These are phyloP conservation scores for Macrocystidia cucumis DNA, from an alignment of 1,284 basidiomycete genomes.

Conservation along the genomic window DNA sequence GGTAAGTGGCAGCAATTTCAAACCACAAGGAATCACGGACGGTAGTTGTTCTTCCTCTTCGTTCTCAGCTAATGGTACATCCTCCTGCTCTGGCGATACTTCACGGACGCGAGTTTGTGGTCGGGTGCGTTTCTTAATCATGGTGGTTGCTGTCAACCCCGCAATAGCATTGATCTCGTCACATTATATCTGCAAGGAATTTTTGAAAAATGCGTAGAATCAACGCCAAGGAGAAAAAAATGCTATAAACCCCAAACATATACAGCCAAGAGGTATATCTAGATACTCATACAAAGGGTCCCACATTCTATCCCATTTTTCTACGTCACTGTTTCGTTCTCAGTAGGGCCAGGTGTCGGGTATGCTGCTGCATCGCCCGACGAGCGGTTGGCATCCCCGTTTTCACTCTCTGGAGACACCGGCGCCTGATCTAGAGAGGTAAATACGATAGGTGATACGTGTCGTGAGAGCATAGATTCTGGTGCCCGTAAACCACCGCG, in stretches of 20 bases:
- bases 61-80: constrained; percentile 21
- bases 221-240: no score
- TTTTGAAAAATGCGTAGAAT: no score
- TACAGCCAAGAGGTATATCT: background rate
- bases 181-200: no score
- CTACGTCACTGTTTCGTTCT: constrained; percentile 26
- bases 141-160: constrained; percentile 13
- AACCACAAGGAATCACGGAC: constrained; percentile 31
- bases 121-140: constrained; percentile 61
- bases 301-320: constrained; percentile 7
- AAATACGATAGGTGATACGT: constrained; percentile 26
- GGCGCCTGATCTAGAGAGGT: constrained; percentile 10
- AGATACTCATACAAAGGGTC: no score
- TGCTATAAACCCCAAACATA: no score
- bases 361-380: constrained; percentile 21
- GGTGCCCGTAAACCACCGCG: constrained; percentile 53
- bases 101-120: constrained; percentile 46
- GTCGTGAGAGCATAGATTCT: constrained; percentile 44
- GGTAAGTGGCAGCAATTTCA: constrained; percentile 4
- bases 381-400: constrained; percentile 9
- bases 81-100: constrained; percentile 32
- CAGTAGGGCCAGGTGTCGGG: constrained; percentile 30
- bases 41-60: constrained; percentile 38
- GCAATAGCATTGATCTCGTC: no score
- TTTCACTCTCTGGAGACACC: constrained; percentile 9